Evolutionary conservation across 1,284 basidiomycete species (phyloP).

Genomic region (Dichomitus squalens): DNA sequence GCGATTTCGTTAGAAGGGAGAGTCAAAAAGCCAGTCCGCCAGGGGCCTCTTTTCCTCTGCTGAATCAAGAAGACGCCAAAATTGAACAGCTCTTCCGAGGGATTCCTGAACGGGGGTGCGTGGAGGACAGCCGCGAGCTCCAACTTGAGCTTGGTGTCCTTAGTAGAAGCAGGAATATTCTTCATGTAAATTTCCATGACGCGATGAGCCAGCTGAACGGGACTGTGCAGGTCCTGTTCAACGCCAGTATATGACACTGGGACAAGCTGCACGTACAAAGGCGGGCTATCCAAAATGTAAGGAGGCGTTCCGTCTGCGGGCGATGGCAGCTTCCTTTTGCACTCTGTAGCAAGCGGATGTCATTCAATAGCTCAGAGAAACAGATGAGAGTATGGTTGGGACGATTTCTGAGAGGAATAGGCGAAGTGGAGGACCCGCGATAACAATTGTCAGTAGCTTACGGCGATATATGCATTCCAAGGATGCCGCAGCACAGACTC

Average conservation of each 20-base stretch:
- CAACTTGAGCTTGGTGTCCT: constrained; percentile 36
- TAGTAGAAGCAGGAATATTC: constrained; percentile 39
- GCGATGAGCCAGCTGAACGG: no score
- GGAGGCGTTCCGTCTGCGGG: no score
- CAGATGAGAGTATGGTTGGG: no score
- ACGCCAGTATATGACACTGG: no score
- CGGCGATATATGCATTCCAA: not conserved
- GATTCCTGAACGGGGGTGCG: constrained; percentile 36
- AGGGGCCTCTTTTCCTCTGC: constrained; percentile 31
- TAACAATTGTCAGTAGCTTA: not conserved
- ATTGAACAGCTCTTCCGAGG: constrained; percentile 42
- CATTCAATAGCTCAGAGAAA: no score
- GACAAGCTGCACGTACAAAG: no score
- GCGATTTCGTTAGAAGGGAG: constrained; percentile 46
- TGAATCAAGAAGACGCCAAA: constrained; percentile 44
- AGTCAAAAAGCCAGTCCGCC: constrained; percentile 49
- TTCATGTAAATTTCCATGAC: constrained; percentile 40
- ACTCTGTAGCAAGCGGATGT: no score
- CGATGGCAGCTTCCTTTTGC: no score
- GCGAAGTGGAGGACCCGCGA: not conserved
- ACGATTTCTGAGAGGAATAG: no score
- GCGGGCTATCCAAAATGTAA: no score
- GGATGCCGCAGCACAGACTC: constrained; percentile 11
- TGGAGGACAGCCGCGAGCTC: constrained; percentile 51
- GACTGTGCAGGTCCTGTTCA: not conserved